Conservation (phyloP, 345 rosid species). For the Aquilaria malaccensis region DNA sequence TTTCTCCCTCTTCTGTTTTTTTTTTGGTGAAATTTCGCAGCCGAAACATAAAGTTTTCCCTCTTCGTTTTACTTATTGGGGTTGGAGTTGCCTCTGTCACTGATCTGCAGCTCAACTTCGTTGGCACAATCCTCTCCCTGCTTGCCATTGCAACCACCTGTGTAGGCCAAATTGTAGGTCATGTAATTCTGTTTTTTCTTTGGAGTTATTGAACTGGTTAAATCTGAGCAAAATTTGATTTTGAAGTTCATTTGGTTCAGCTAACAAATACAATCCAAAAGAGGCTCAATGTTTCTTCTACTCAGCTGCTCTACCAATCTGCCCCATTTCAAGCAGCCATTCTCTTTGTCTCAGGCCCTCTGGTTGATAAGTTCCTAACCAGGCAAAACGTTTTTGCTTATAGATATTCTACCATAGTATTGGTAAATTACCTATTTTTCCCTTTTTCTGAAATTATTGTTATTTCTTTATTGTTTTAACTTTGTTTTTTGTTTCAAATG, state of each 20-base stretch:
- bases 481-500: constrained; percentile 7
- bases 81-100: constrained; percentile 94
- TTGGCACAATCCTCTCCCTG: constrained; percentile 72
- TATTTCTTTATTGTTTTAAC: background rate
- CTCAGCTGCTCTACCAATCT: constrained; percentile 92
- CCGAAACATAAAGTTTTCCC: constrained; percentile 64
- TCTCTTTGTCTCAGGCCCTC: constrained; percentile 90
- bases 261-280: constrained; percentile 95
- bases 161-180: constrained; percentile 88
- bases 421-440: constrained; percentile 30
- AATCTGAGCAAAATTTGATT: background rate
- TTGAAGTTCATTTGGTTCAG: constrained; percentile 23
- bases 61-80: constrained; percentile 62
- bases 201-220: too few relatives aligned
- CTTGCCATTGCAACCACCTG: constrained; percentile 91
- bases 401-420: constrained; percentile 68
- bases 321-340: constrained; percentile 99
- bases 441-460: background rate
- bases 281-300: constrained; percentile 87
- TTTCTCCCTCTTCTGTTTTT: background rate
- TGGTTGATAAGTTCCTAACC: constrained; percentile 87
- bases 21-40: constrained; percentile 33
- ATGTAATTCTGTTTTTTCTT: too few relatives aligned
- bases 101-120: constrained; percentile 86
- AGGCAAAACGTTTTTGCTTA: constrained; percentile 76